phyloP scores from a whole-genome alignment of 768 basidiomycete genomes.

The Pleurotus sapidus region DNA sequence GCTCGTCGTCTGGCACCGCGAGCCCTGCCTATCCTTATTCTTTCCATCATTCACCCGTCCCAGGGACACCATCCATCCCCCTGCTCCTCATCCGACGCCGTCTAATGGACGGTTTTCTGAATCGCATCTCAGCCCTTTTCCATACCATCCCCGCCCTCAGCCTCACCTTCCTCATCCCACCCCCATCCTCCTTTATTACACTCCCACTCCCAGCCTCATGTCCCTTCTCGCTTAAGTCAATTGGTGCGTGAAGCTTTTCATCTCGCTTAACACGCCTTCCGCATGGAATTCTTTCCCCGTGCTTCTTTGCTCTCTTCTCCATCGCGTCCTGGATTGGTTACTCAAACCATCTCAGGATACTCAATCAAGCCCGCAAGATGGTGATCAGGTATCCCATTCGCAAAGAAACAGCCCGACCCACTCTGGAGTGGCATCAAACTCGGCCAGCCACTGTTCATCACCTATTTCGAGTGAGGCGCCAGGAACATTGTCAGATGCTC shows the following conservation, averaged over 20 bases:
- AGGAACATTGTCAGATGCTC: neutral
- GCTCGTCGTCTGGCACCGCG: constrained; percentile 47
- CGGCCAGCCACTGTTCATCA: constrained; percentile 3
- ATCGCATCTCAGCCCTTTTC: constrained; percentile 23
- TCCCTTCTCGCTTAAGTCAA: constrained; percentile 34
- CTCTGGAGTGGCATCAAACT: neutral
- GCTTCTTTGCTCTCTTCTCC: neutral
- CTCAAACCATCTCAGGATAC: no score
- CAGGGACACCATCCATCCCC: constrained; percentile 16
- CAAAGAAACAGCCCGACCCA: neutral
- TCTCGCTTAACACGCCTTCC: neutral
- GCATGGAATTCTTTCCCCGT: neutral
- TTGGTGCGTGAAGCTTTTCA: constrained; percentile 24
- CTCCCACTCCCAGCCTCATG: constrained; percentile 15
- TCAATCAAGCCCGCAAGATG: neutral
- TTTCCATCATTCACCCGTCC: constrained; percentile 19
- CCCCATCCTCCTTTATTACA: constrained; percentile 10
- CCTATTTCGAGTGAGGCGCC: neutral
- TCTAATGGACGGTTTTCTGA: constrained; percentile 18
- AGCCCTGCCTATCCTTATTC: constrained; percentile 40
- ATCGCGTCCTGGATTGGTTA: neutral
- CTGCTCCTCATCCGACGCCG: constrained; percentile 20
- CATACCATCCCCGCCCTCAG: constrained; percentile 10
- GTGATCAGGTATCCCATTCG: neutral
- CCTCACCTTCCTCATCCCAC: neutral